Base-by-base conservation (phyloP, 352 stramenopile genomes). In the Phytophthora gonapodyides region DNA sequence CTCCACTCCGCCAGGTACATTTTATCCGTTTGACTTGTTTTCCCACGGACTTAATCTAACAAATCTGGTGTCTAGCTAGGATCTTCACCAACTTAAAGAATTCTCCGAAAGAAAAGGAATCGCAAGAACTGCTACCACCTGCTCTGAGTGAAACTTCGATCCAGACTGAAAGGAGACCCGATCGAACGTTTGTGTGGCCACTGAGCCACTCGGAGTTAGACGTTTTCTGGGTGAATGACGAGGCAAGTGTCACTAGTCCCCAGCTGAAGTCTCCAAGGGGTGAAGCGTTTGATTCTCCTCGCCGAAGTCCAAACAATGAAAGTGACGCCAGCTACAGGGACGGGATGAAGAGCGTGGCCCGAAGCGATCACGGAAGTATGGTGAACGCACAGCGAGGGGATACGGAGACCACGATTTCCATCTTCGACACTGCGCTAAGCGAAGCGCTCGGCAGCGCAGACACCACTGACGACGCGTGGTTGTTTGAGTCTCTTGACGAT, bases 401-500 rank as follows among this genome's bases (percentile, higher is more conserved):
- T 36, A 75, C 65, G 12, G 74, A 78, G 30, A 70, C 56, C 0
- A 63, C 65, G n/a, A 68, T 73, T 11, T 72, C 68, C 3, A 35
- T 68, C 16, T 55, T 67, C 11, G 64, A 64, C 7, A 62, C 58
- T 30, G 49, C 52, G 5, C 56, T 65, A n/a, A 71, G 42, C 16
- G 68, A 73, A 44, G 46, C 53, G 16, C 31, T 67, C 2, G 56
- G 45, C 5, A 66, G 30, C 41, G 71, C 63, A 16, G 64, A 77
- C 11, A 51, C 57, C 2, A 31, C 38, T 13, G 62, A 63, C 8
- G 47, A 73, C 33, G 35, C 57, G 12, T 78, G 57, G 69, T 54
- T 73, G 38, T 80, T 68, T n/a, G 71, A 75, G 11, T 24, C 48
- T 17, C 54, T 49, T 21, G 61, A 65, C 16, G 31, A 50, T 37